Percentiles rank a stretch among this genome's conserved stretches.
These are phyloP conservation scores for Andrographis paniculata DNA, from an alignment of 305 asterid genomes.

Conservation along the genomic window DNA sequence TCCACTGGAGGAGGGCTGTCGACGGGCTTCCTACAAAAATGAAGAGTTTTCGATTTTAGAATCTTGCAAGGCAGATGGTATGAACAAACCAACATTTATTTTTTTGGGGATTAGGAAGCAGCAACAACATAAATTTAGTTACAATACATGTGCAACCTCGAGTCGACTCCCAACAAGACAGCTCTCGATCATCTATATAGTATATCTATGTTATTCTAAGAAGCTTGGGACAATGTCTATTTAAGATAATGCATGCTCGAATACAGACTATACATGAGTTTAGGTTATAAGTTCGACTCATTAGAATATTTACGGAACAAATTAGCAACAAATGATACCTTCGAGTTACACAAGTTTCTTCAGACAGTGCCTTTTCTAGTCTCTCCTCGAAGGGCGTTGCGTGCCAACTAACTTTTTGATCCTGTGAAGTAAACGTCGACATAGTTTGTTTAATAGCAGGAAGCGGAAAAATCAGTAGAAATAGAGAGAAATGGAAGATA, in stretches of 20 bases:
- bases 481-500: background rate
- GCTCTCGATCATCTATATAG: too few relatives aligned
- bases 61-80: too few relatives aligned
- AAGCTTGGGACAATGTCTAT: background rate
- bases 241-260: too few relatives aligned
- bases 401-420: constrained; percentile 96
- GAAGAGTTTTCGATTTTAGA: background rate
- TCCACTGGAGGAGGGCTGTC: constrained; percentile 32
- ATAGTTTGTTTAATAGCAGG: background rate
- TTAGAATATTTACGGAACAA: background rate
- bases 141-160: too few relatives aligned
- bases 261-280: too few relatives aligned
- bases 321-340: constrained; percentile 33
- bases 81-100: too few relatives aligned
- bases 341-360: constrained; percentile 56
- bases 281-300: too few relatives aligned
- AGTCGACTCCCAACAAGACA: too few relatives aligned
- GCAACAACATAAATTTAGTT: too few relatives aligned
- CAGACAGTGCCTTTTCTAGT: constrained; percentile 88
- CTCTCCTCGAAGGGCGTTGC: constrained; percentile 97
- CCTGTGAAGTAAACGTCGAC: constrained; percentile 40
- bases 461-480: background rate
- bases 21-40: constrained; percentile 43
- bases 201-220: too few relatives aligned
- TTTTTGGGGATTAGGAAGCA: too few relatives aligned